phyloP scores from a whole-genome alignment of 495 filamentous ascomycete species.

The Cryomyces minteri region DNA sequence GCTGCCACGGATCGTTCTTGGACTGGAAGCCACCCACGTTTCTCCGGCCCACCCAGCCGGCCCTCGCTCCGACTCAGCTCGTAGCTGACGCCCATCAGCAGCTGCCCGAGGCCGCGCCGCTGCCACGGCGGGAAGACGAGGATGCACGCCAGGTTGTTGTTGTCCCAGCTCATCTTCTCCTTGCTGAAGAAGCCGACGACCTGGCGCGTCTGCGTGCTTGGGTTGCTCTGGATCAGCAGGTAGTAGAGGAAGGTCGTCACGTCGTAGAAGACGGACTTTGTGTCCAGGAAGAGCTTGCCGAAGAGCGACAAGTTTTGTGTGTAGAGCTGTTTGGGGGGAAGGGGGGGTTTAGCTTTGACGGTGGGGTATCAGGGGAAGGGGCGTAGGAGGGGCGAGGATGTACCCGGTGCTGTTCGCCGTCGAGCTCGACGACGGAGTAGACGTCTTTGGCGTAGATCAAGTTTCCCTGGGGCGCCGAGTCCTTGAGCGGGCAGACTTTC shows the following conservation, averaged over 20 bases:
- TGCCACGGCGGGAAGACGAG: conserved; percentile 94
- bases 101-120: conserved; percentile 64
- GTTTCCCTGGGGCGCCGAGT: conserved; percentile 17
- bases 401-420: conserved; percentile 67
- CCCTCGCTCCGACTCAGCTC: conserved; percentile 75
- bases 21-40: conserved; percentile 25
- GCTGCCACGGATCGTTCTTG: too few relatives aligned
- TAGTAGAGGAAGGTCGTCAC: conserved; percentile 92
- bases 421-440: conserved; percentile 71
- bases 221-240: conserved; percentile 51
- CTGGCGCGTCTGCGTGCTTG: conserved; percentile 22
- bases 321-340: conserved; percentile 40
- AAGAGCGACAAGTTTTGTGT: conserved; percentile 92
- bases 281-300: conserved; percentile 94
- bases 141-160: conserved; percentile 95
- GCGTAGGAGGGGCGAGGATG: conserved; percentile 9
- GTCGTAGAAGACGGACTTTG: conserved; percentile 97
- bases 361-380: not conserved
- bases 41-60: conserved; percentile 80
- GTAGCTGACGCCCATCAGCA: conserved; percentile 88
- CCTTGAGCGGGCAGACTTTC: conserved; percentile 23
- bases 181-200: conserved; percentile 96
- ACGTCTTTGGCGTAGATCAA: conserved; percentile 37
- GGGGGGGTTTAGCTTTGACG: not conserved
- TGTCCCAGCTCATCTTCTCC: conserved; percentile 97